Conservation (phyloP, 1,284 basidiomycete genomes). For the Puccinia brachypodii region DNA sequence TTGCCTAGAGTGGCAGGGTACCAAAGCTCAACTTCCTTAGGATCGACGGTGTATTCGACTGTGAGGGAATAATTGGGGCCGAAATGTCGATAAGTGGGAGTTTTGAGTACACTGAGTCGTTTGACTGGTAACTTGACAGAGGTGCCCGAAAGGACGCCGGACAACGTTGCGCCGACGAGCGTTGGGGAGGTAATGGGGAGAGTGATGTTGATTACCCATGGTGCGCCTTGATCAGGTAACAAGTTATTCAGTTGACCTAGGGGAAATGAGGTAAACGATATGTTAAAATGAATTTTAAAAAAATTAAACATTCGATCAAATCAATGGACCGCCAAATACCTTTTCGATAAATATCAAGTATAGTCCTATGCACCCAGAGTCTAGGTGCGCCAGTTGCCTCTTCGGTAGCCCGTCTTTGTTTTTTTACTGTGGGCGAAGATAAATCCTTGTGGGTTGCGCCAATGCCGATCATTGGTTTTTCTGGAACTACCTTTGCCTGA, state of each 20-base stretch:
- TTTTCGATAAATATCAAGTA: slow-evolving; percentile 40
- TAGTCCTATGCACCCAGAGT: slow-evolving; percentile 35
- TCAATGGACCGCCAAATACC: neutral
- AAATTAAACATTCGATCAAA: neutral
- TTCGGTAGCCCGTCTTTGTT: neutral
- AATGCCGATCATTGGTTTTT: neutral
- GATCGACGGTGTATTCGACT: slow-evolving; percentile 49
- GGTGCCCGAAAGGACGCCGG: slow-evolving; percentile 40
- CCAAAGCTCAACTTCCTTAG: slow-evolving; percentile 51
- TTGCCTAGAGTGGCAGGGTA: slow-evolving; percentile 52
- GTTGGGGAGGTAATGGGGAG: slow-evolving; percentile 49
- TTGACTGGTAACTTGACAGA: slow-evolving; percentile 19
- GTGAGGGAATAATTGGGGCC: slow-evolving; percentile 49
- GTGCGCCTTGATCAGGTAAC: slow-evolving; percentile 51
- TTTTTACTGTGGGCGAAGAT: neutral
- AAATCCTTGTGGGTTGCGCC: neutral
- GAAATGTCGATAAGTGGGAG: slow-evolving; percentile 48
- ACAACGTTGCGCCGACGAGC: slow-evolving; percentile 2
- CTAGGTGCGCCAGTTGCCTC: neutral
- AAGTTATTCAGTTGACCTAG: slow-evolving; percentile 52
- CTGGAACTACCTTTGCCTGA: slow-evolving; percentile 1
- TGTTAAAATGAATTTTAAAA: too few species aligned
- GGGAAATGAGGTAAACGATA: neutral
- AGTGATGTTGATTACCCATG: slow-evolving; percentile 54
- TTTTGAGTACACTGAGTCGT: neutral